phyloP scores from a whole-genome alignment of 2,329 filamentous ascomycete genomes.

The Aureobasidium sp. region DNA sequence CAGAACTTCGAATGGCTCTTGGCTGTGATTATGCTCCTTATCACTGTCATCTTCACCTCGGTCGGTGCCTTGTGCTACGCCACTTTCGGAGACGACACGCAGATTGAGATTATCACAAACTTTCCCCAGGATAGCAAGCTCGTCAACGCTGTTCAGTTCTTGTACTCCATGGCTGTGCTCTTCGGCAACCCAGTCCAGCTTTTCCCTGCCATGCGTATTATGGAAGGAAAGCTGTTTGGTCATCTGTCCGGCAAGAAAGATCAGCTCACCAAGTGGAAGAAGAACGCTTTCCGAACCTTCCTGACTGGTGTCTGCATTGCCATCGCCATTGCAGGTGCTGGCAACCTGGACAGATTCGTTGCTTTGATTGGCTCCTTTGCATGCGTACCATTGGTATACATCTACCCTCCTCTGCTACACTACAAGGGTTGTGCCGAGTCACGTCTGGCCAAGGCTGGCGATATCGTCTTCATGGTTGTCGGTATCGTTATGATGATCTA shows the following conservation, averaged over 20 bases:
- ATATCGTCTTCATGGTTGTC: conserved; percentile 53
- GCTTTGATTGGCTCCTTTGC: conserved; percentile 65
- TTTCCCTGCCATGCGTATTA: conserved; percentile 63
- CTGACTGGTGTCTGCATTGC: conserved; percentile 51
- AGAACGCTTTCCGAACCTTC: conserved; percentile 55
- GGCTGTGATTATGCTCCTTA: conserved; percentile 61
- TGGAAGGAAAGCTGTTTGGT: conserved; percentile 61
- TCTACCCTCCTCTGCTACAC: conserved; percentile 65
- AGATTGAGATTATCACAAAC: conserved; percentile 68
- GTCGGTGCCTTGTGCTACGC: conserved; percentile 67
- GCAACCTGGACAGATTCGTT: conserved; percentile 65
- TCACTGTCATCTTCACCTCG: conserved; percentile 63
- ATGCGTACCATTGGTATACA: conserved; percentile 67
- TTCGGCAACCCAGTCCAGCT: conserved; percentile 66
- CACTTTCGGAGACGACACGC: conserved; percentile 59
- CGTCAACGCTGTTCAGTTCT: conserved; percentile 68
- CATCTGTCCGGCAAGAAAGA: conserved; percentile 57
- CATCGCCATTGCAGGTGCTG: conserved; percentile 55
- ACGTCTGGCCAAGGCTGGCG: conserved; percentile 46
- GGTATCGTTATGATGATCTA: conserved; percentile 62
- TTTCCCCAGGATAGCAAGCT: conserved; percentile 60
- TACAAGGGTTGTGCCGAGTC: conserved; percentile 56
- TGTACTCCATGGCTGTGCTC: conserved; percentile 66
- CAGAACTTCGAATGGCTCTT: conserved; percentile 58
- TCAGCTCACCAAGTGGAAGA: conserved; percentile 62